phyloP scores from a whole-genome alignment of 768 basidiomycete genomes.

The Suillus clintonianus region DNA sequence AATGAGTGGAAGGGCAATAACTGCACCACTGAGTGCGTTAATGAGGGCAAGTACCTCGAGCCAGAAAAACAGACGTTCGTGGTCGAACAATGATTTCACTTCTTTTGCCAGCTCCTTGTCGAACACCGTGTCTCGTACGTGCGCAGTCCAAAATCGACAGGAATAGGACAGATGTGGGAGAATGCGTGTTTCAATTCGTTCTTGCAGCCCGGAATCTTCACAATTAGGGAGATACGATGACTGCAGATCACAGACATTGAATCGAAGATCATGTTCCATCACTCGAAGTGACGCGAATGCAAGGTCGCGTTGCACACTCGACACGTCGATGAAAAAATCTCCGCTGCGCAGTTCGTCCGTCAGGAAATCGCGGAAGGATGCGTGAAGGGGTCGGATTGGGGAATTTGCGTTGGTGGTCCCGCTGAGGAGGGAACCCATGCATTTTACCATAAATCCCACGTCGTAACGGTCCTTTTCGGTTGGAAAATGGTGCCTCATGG shows the following conservation, averaged over 20 bases:
- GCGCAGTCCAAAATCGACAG: slow-evolving; percentile 13
- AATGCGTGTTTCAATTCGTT: not conserved
- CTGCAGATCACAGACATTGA: slow-evolving; percentile 37
- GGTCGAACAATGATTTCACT: slow-evolving; percentile 2
- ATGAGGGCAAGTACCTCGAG: slow-evolving; percentile 1
- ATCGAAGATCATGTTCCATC: slow-evolving; percentile 31
- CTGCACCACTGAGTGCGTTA: not conserved
- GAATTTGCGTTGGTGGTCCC: not conserved
- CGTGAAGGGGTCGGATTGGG: slow-evolving; percentile 21
- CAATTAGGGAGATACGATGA: slow-evolving; percentile 30
- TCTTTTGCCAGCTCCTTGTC: not conserved
- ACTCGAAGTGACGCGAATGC: slow-evolving; percentile 21
- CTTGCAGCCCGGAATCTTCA: slow-evolving; percentile 15
- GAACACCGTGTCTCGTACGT: slow-evolving; percentile 1
- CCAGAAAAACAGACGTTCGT: slow-evolving; percentile 9
- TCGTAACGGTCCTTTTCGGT: no score
- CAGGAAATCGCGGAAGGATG: slow-evolving; percentile 31
- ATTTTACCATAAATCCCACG: not conserved
- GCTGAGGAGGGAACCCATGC: slow-evolving; percentile 9
- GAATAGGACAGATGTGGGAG: slow-evolving; percentile 7
- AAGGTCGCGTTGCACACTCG: slow-evolving; percentile 17
- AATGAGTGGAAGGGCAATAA: not conserved
- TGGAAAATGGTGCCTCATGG: not conserved
- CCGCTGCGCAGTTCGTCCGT: slow-evolving; percentile 11
- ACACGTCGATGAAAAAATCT: slow-evolving; percentile 14